Base-by-base conservation (phyloP, 1,139 yeast species). In the Yamadazyma dendronema region DNA sequence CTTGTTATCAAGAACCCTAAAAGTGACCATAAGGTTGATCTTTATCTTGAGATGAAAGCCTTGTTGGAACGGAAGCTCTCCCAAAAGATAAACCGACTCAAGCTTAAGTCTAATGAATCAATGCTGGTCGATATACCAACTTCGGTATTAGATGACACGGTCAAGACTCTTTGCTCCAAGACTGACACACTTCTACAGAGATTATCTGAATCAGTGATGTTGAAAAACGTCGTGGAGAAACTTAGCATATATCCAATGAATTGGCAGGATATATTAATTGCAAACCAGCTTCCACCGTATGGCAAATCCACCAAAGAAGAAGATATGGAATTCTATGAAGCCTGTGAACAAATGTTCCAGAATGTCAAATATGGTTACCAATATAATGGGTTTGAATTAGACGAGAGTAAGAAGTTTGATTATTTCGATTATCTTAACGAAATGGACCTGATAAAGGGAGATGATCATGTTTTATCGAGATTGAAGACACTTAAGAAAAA, bases 11-110 rank as follows among this genome's bases (percentile, higher is more conserved):
- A 25, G 16, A 26, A 27, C 9, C 28, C 28, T 24, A 31, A 34
- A 23, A 36, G 41, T 21, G 65, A 67, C 42, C 59, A 72, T 14
- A 54, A 52, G 23, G 54, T 57, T 3, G 56, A 56, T n/a, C 42
- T 75, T n/a, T 48, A 59, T 16, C 51, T 65, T 28, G 75, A 71
- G 42, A 42, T 78, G 21, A 63, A 65, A 24, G 59, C 77, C 1
- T 28, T 64, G 2, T 53, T 72, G 19, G 67, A 67, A 36, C 44
- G 57, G 4, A 62, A 56, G 23, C 55, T 76, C 0, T 47, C 49
- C 14, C 33, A 44, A 1, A 53, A 50, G 34, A 46, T 62, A 2
- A 35, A 45, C 14, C 17, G 37, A 2, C 19, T 41, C 31, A 41
- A 43, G 4, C 24, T 42, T 3, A 31, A 38, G 5, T 39, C 33